Percentiles rank a stretch among this genome's conserved stretches.
Evolutionary conservation across 2,329 filamentous ascomycete genomes (phyloP).

Genomic region (Colletotrichum limetticola): DNA sequence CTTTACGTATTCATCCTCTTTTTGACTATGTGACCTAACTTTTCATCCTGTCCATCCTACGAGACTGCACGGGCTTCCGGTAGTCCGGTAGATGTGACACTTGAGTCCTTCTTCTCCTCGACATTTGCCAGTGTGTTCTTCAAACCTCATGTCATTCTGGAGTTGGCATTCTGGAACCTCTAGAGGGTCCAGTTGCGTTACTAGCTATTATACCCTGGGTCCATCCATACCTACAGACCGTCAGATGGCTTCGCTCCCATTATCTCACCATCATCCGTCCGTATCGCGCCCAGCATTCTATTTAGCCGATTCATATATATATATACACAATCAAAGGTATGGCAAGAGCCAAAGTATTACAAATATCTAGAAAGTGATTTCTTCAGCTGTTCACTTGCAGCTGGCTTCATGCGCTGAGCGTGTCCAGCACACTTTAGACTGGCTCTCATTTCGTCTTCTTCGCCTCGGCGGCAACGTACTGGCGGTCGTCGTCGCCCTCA

Average conservation of each 20-base stretch:
- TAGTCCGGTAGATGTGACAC: too few species aligned
- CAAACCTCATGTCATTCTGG: background rate
- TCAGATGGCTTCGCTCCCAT: background rate
- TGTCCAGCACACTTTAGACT: background rate
- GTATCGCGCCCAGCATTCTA: background rate
- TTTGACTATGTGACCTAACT: background rate
- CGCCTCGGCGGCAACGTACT: conserved; percentile 35
- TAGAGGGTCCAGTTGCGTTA: background rate
- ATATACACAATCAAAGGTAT: conserved; percentile 26
- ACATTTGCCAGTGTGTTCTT: background rate
- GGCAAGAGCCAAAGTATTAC: conserved; percentile 15
- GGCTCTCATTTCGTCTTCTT: conserved; percentile 37
- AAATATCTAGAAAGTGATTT: background rate
- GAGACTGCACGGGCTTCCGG: background rate
- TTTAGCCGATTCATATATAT: background rate
- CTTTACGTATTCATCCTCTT: background rate
- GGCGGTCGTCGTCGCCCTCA: conserved; percentile 38
- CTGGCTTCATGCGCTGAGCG: background rate
- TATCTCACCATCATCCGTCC: background rate
- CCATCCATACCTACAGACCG: background rate
- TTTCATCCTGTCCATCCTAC: too few species aligned
- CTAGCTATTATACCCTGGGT: background rate
- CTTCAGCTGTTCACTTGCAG: background rate
- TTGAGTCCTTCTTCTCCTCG: background rate
- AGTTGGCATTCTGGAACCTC: background rate